Evolutionary conservation across 2,329 filamentous ascomycete genomes (phyloP), one percentile per base, ranked within the genome.

Genomic region (Fusarium sp.): DNA sequence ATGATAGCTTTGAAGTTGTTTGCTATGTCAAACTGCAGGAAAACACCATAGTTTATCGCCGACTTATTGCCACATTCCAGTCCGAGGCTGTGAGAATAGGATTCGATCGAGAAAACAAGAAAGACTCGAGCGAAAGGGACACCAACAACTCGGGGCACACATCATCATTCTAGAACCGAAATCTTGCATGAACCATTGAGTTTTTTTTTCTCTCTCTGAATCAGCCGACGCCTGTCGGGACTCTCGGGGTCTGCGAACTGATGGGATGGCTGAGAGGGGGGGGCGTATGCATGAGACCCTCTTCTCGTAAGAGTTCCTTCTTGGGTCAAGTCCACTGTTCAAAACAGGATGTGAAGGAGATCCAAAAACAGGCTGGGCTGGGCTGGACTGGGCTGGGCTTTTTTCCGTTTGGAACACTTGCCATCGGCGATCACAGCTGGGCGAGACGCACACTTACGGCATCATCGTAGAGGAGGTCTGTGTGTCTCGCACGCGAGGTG

Each of bases 211-310:
- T 47, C 45, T 52, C 45, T 52, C 13, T 52, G 50, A 54, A 31
- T 54, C 50, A 54, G 29, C 50, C 50, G 47, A 52, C 24, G 37
- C 27, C 45, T 18, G 7, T 29, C 38, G 57, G 29, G 59, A 24
- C 29, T 27, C 40, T 62, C 40, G 40, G n/a, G 45, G 20, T 22
- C 24, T 42, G 9, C 27, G 34, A 37, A 37, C 31, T 35, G 34
- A 37, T 37, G 54, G 34, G 34, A 24, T 35, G 24, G 54, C 24
- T 42, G 57, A 13, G 3, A 4, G 24, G 29, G 14, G 40, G 59
- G 29, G 59, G 59, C n/a, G 59, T 62, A 50, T 62, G 40, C 40
- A 35, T 62, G 31, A 62, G n/a, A 16, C 37, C 13, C n/a, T 40
- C 40, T 45, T 45, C 40, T 45, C 40, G 59, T 50, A 47, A 34